Conservation (phyloP, 306 rosid species). For the Mimosa pudica region DNA sequence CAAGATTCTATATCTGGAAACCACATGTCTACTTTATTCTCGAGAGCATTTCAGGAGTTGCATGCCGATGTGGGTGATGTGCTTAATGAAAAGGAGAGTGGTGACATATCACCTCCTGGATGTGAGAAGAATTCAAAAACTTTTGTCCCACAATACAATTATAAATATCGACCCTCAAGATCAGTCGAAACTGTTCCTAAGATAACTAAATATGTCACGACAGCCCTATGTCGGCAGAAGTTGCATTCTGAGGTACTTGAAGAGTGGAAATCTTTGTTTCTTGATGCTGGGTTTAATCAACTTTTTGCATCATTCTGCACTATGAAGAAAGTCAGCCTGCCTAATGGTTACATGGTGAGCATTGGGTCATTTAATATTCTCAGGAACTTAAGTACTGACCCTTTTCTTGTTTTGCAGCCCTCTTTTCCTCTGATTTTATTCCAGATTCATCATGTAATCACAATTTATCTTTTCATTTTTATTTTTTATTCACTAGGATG, state of each 20-base stretch:
- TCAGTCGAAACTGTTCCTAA: constrained; percentile 58
- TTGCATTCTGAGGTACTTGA: constrained; percentile 69
- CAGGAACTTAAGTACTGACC: constrained; percentile 20
- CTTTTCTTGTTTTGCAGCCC: constrained; percentile 13
- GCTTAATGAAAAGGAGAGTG: constrained; percentile 47
- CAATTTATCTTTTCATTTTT: neutral
- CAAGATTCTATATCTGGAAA: constrained; percentile 42
- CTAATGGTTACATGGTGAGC: constrained; percentile 54
- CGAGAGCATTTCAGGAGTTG: constrained; percentile 61
- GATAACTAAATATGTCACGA: constrained; percentile 72
- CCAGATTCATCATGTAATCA: constrained; percentile 10
- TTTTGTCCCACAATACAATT: constrained; percentile 33
- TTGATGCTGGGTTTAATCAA: constrained; percentile 49
- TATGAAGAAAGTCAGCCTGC: constrained; percentile 46
- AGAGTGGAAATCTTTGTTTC: constrained; percentile 58
- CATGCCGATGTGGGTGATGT: constrained; percentile 40
- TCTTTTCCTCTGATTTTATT: constrained; percentile 29
- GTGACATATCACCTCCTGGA: constrained; percentile 71
- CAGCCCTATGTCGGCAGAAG: constrained; percentile 80
- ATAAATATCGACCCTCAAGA: constrained; percentile 62
- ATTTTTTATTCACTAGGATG: constrained; percentile 47
- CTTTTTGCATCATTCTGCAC: constrained; percentile 44
- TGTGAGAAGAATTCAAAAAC: constrained; percentile 45
- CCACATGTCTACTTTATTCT: constrained; percentile 50
- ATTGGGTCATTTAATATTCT: constrained; percentile 21